Conservation (phyloP, 352 stramenopile species). For the Phytophthora quininea region DNA sequence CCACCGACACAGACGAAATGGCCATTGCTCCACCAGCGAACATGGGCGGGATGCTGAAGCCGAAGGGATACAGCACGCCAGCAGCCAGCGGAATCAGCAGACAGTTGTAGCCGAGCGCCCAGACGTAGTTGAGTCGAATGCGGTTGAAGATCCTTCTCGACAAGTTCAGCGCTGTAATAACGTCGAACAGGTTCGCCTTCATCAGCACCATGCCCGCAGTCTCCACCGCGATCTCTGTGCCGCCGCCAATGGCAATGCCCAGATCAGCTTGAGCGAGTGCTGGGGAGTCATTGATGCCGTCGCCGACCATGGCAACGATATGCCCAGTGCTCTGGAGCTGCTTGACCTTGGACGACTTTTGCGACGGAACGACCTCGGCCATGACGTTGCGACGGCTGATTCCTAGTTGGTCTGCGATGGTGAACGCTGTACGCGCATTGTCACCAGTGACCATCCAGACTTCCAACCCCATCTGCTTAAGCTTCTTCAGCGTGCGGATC, state of each 20-base stretch:
- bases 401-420: constrained; percentile 93
- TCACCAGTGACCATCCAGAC: constrained; percentile 99
- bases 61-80: constrained; percentile 96
- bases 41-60: constrained; percentile 94
- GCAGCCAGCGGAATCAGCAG: constrained; percentile 97
- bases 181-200: constrained; percentile 91
- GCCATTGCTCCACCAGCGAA: constrained; percentile 97
- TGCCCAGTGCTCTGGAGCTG: constrained; percentile 89
- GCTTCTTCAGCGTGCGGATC: constrained; percentile 87
- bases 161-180: constrained; percentile 97
- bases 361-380: constrained; percentile 95
- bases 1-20: constrained; percentile 96
- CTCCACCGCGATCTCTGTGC: constrained; percentile 98
- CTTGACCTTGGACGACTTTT: constrained; percentile 95
- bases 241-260: constrained; percentile 95
- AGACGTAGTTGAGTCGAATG: constrained; percentile 98
- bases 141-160: constrained; percentile 95
- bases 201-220: constrained; percentile 95
- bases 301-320: constrained; percentile 96
- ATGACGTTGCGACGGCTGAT: constrained; percentile 94
- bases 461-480: constrained; percentile 92
- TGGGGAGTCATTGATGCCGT: constrained; percentile 99
- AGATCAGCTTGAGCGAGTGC: constrained; percentile 97
- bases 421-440: constrained; percentile 93
- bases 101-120: constrained; percentile 98